phyloP scores from a whole-genome alignment of 805 yeast species.

The Tetrapisispora nanseiensis region DNA sequence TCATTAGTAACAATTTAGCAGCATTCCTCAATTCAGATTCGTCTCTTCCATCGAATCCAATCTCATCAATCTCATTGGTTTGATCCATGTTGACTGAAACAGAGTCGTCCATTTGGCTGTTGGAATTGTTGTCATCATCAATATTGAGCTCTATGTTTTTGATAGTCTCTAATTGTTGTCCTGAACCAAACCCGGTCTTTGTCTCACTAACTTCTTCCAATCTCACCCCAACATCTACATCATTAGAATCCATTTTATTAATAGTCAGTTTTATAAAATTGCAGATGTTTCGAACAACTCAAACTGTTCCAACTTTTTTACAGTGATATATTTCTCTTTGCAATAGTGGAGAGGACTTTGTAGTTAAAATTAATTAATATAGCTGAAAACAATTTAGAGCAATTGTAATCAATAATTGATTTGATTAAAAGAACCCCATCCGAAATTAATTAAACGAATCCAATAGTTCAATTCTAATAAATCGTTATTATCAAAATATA shows the following conservation, averaged over 20 bases:
- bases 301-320: no score
- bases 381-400: no score
- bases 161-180: background rate
- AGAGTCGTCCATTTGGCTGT: background rate
- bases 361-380: no score
- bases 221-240: background rate
- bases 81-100: background rate
- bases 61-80: background rate
- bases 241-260: background rate
- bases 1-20: slow-evolving; percentile 15
- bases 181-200: background rate
- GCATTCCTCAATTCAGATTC: slow-evolving; percentile 6
- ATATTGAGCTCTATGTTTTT: background rate
- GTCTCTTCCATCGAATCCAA: background rate
- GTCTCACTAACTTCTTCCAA: background rate
- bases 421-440: no score
- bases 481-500: no score
- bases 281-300: background rate
- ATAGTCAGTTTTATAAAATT: background rate
- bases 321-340: no score
- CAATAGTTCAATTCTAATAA: no score
- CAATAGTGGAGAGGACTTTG: no score
- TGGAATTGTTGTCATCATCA: background rate
- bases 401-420: no score
- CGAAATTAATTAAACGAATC: no score